Evolutionary conservation across 768 basidiomycete genomes (phyloP), one percentile per base, ranked within the genome.

Genomic region (Suillus subalutaceus): DNA sequence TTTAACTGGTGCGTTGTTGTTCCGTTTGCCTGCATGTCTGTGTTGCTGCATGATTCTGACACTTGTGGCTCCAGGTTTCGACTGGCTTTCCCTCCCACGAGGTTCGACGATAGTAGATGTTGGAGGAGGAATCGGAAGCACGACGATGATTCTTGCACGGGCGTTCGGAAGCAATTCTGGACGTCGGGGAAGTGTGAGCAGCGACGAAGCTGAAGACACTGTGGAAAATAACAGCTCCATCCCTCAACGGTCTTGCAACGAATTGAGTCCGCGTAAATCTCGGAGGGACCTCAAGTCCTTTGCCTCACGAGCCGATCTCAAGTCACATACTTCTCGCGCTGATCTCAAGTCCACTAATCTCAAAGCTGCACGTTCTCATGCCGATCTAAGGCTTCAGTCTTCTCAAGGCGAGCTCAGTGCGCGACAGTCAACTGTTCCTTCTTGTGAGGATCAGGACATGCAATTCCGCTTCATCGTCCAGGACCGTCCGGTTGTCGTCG

Each of bases 91-190:
- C 7, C 79, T 91, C 37, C 80, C 81, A 0, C 72, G 73, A n/a
- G 83, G 82, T 15, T 80, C 85, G 10, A 72, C 86, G 4, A 78
- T 91, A 15, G 84, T 90, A 6, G 90, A 91, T 64, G 88, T 91
- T 3, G 90, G 90, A 2, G 90, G 90, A 16, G 90, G 90, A 4
- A 86, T 90, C 41, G 90, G 90, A 18, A 82, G 81, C 38, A 82
- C 81, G 4, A 79, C 81, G 3, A 78, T 85, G 78, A 68, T 78
- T 50, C 79, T 85, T 44, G 82, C 78, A 20, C 75, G 78, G 26
- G 74, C 80, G 6, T 80, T 85, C 67, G 72, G 67, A 41, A 63
- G 50, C 13, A 62, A 37, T 20, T 30, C 23, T 56, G 66, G 64
- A 52, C 60, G 23, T 8, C 38, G 58, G 58, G 59, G 53, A 65